These are phyloP conservation scores for Crinitomyces ghanaensis DNA, from an alignment of 805 yeast genomes.

Conservation along the genomic window DNA sequence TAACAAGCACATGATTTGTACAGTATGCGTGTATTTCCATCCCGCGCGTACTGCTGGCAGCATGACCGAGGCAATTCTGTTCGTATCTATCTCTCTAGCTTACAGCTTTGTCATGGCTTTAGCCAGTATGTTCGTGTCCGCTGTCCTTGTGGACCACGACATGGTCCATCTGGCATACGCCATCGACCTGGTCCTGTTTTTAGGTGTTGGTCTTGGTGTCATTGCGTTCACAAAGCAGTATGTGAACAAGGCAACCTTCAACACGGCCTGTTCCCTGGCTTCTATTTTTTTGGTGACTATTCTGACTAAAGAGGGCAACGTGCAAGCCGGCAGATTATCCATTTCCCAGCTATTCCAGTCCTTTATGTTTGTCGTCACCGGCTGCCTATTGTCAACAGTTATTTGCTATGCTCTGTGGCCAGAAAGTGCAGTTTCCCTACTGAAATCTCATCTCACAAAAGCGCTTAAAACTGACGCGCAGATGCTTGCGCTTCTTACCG, in stretches of 20 bases:
- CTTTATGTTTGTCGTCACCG: constrained; percentile 46
- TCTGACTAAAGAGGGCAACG: constrained; percentile 61
- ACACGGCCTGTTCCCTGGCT: constrained; percentile 71
- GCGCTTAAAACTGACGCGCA: constrained; percentile 43
- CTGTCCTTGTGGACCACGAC: constrained; percentile 34
- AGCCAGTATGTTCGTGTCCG: constrained; percentile 40
- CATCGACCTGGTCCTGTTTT: constrained; percentile 39
- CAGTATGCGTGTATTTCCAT: constrained; percentile 76
- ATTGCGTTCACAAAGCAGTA: constrained; percentile 61
- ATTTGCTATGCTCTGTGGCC: constrained; percentile 61
- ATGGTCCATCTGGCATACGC: constrained; percentile 38
- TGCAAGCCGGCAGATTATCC: constrained; percentile 48
- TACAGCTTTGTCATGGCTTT: constrained; percentile 45
- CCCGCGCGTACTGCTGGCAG: constrained; percentile 71
- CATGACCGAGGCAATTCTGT: constrained; percentile 63
- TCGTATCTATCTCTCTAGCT: constrained; percentile 42
- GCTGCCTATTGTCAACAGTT: constrained; percentile 46
- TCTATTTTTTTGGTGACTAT: constrained; percentile 61
- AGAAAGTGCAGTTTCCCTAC: constrained; percentile 37
- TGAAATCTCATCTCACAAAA: constrained; percentile 38
- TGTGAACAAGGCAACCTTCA: constrained; percentile 56
- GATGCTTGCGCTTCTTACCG: constrained; percentile 35
- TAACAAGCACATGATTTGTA: constrained; percentile 71
- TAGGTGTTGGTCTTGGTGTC: constrained; percentile 48
- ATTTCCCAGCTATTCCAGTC: constrained; percentile 41